phyloP scores from a whole-genome alignment of 495 filamentous ascomycete genomes.

The Penicillium pulvis region DNA sequence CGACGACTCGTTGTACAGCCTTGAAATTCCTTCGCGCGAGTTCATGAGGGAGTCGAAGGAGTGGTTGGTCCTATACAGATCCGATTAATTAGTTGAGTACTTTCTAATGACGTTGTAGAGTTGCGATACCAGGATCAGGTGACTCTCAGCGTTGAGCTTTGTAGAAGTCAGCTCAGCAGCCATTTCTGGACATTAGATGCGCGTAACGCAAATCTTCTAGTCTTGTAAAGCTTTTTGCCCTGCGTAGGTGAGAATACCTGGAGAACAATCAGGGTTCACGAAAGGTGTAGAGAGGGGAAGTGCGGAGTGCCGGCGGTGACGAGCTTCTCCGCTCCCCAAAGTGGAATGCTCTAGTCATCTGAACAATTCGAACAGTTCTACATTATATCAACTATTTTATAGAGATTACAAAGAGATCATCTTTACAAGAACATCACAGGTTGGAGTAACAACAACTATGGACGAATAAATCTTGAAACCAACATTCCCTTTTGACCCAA shows the following conservation, averaged over 20 bases:
- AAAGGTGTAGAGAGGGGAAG: conserved; percentile 15
- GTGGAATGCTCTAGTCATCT: background rate
- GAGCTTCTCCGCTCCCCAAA: background rate
- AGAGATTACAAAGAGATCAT: background rate
- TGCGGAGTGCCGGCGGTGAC: conserved; percentile 26
- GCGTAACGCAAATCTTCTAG: background rate
- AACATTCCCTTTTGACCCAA: conserved; percentile 48
- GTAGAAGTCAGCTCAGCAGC: conserved; percentile 58
- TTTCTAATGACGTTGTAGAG: conserved; percentile 11
- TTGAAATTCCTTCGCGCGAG: conserved; percentile 93
- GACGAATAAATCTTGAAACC: conserved; percentile 26
- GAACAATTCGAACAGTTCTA: background rate
- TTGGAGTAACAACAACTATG: conserved; percentile 10
- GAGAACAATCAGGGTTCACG: background rate
- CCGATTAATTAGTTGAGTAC: conserved; percentile 17
- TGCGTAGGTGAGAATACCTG: background rate
- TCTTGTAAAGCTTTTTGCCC: too few relatives aligned
- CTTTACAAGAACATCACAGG: conserved; percentile 1
- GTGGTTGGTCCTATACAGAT: conserved; percentile 80
- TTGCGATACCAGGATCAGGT: conserved; percentile 64
- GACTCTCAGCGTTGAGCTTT: conserved; percentile 73
- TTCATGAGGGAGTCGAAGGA: conserved; percentile 88
- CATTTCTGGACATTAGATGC: conserved; percentile 28
- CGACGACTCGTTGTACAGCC: conserved; percentile 76
- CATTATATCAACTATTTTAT: background rate